Conservation (phyloP, 1,284 basidiomycete genomes). For the Moniliophthora roreri region DNA sequence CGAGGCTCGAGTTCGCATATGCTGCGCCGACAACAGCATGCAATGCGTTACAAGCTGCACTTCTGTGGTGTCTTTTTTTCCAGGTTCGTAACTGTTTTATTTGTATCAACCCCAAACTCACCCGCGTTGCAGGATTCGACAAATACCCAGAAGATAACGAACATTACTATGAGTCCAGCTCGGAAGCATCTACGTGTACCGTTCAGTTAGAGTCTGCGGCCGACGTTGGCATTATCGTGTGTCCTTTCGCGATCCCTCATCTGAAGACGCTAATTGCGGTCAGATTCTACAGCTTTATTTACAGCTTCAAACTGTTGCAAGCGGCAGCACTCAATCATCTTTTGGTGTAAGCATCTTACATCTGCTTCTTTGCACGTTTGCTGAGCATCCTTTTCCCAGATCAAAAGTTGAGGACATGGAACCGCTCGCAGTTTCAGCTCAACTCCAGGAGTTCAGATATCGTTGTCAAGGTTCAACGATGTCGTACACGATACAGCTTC, state of each 20-base stretch:
- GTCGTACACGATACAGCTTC: constrained; percentile 24
- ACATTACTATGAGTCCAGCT: background rate
- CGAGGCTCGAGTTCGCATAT: too few relatives aligned
- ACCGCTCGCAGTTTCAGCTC: constrained; percentile 31
- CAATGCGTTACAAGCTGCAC: too few relatives aligned
- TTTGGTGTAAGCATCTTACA: background rate
- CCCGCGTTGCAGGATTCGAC: too few relatives aligned
- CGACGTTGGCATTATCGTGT: background rate
- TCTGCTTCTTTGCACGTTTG: background rate
- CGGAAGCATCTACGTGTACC: background rate
- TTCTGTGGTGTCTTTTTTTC: too few relatives aligned
- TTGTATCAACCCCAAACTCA: too few relatives aligned
- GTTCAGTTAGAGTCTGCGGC: background rate
- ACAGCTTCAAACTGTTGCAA: background rate
- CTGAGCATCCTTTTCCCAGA: constrained; percentile 22
- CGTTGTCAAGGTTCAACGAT: constrained; percentile 35
- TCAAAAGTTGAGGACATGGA: constrained; percentile 36
- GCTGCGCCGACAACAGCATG: too few relatives aligned
- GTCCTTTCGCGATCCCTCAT: background rate
- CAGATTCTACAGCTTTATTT: background rate
- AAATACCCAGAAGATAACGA: background rate
- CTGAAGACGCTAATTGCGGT: background rate
- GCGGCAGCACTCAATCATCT: background rate
- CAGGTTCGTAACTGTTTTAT: too few relatives aligned
- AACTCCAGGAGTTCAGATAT: constrained; percentile 39